Base-by-base conservation (phyloP, 345 rosid genomes). In the Jatropha curcas region DNA sequence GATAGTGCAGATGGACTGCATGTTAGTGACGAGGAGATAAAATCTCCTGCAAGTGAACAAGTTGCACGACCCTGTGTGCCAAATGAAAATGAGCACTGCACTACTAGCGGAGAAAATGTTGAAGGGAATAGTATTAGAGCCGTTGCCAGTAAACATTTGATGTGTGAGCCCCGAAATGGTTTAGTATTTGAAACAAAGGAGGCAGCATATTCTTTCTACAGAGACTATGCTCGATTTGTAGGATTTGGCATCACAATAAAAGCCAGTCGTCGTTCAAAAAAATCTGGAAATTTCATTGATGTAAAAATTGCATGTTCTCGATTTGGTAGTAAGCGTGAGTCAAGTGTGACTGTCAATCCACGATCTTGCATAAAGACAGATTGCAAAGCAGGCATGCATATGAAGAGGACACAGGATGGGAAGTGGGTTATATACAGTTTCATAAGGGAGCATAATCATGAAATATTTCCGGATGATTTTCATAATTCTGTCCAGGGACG, bases 271-370 rank as follows among this genome's bases (percentile, higher is more conserved):
- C 84, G 84, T 57, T 84, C 87, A 9, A 84, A 84, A 81, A 84
- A 65, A n/a, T 76, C 83, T 37, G 85, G 85, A 20, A 84, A 84
- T 52, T 84, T 84, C 60, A 84, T 81, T 74, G 87, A 84, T 72
- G 85, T 84, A 20, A 84, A 84, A 68, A 71, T 84, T 76, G 83
- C 85, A 24, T 84, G 83, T 79, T 84, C 87, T 45, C 79, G 85
- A 58, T 84, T 81, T 70, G 87, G 87, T 71, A 82, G 68, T 77
- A 84, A 70, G 76, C 85, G 82, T 0, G 82, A 76, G 71, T 72
- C 81, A 59, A 56, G 28, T 73, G 57, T 73, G 45, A 50, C 68
- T 27, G 61, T 61, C 60, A 77, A 50, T 79, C 80, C 80, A 7
- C 67, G 83, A 22, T 68, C 82, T 60, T 79, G 85, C 58, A 52